Evolutionary conservation across 306 rosid genomes (phyloP).

Genomic region (Trifolium fragiferum): DNA sequence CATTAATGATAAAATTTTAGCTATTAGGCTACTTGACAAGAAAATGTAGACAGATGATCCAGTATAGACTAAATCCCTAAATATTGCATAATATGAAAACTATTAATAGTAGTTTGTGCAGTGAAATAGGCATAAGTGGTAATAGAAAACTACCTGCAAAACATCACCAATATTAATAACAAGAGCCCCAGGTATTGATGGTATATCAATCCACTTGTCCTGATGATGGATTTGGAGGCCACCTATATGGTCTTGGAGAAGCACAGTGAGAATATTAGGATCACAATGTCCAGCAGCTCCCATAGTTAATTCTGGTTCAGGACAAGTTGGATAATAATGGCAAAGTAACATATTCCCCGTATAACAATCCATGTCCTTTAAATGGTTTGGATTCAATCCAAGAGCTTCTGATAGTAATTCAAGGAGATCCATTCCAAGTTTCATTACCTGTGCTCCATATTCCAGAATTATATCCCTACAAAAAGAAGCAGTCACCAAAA

Average conservation of each 20-base stretch:
- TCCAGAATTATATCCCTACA: conserved; percentile 2
- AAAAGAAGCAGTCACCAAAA: too few species aligned
- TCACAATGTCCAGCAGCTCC: conserved; percentile 42
- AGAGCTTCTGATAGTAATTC: conserved; percentile 49
- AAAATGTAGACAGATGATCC: too few species aligned
- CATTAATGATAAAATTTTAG: too few species aligned
- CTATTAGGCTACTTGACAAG: too few species aligned
- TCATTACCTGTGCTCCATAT: conserved; percentile 28
- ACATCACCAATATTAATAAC: conserved; percentile 42
- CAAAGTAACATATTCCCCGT: conserved; percentile 27
- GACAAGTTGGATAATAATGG: conserved; percentile 43
- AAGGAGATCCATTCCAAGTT: conserved; percentile 24
- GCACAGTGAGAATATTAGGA: conserved; percentile 27
- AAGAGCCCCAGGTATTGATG: conserved; percentile 24
- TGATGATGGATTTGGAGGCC: conserved; percentile 40
- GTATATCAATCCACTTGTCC: conserved; percentile 37
- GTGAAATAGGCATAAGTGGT: too few species aligned
- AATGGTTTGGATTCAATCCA: conserved; percentile 36
- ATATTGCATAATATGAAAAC: too few species aligned
- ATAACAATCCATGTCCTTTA: conserved; percentile 38
- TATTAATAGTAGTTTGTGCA: too few species aligned
- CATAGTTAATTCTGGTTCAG: conserved; percentile 41
- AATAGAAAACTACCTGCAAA: conserved; percentile 4
- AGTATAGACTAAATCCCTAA: too few species aligned
- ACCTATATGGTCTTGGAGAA: conserved; percentile 42